Evolutionary conservation across 2,329 filamentous ascomycete genomes (phyloP).

Genomic region (Ophiosphaerella narmari): DNA sequence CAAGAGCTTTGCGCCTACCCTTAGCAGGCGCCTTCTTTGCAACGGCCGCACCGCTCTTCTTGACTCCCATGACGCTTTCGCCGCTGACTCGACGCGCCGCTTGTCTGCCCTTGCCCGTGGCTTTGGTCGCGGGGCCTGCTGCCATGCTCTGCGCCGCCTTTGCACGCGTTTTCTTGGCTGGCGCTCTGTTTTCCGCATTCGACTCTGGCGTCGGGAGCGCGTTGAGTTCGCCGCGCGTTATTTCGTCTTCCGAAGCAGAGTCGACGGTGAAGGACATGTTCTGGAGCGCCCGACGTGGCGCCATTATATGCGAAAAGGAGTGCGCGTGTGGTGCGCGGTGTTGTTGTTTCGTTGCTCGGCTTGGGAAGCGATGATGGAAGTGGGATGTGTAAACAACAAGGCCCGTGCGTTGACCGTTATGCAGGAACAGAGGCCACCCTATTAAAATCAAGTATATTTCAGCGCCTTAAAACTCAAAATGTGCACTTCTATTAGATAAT

Average conservation of each 20-base stretch:
- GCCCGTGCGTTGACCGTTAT: background rate
- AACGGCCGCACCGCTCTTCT: constrained; percentile 42
- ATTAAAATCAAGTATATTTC: too few relatives aligned
- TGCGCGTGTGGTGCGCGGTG: background rate
- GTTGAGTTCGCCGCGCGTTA: constrained; percentile 41
- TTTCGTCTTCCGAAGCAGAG: constrained; percentile 49
- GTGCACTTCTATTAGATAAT: too few relatives aligned
- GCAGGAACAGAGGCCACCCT: too few relatives aligned
- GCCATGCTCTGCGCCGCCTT: constrained; percentile 33
- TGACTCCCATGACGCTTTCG: constrained; percentile 39
- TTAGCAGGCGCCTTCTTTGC: constrained; percentile 44
- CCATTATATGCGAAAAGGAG: constrained; percentile 27
- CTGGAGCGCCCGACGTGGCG: constrained; percentile 35
- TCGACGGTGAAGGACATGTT: constrained; percentile 48
- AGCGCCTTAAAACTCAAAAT: too few relatives aligned
- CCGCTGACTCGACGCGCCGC: constrained; percentile 46
- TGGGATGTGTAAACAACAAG: constrained; percentile 15
- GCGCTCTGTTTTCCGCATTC: constrained; percentile 46
- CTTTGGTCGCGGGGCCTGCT: constrained; percentile 30
- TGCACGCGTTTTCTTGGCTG: constrained; percentile 40
- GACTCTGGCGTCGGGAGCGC: constrained; percentile 47
- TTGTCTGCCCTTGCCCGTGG: constrained; percentile 42
- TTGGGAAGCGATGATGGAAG: constrained; percentile 1
- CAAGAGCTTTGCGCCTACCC: constrained; percentile 46
- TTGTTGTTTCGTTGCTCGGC: constrained; percentile 2